Conservation (phyloP, 2,329 filamentous ascomycete species). For the Ceratocystis ficicola region DNA sequence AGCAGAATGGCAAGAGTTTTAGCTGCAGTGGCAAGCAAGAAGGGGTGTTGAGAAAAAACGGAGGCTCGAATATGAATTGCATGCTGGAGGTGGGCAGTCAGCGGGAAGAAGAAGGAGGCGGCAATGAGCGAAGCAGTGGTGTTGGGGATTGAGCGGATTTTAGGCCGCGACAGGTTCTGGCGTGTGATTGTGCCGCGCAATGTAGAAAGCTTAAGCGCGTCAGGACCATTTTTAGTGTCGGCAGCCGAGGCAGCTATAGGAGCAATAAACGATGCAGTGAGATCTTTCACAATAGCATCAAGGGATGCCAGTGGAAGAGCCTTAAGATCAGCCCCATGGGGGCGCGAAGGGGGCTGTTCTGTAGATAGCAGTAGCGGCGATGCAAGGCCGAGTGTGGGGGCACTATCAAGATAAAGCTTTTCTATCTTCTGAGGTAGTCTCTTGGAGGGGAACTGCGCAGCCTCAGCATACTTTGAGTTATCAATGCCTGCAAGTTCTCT, state of each 20-base stretch:
- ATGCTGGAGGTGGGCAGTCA: slow-evolving; percentile 68
- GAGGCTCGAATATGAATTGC: slow-evolving; percentile 35
- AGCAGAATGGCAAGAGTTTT: slow-evolving; percentile 77
- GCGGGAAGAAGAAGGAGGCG: slow-evolving; percentile 70
- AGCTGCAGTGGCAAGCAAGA: slow-evolving; percentile 65
- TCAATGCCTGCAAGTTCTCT: slow-evolving; percentile 75
- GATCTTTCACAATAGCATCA: slow-evolving; percentile 51
- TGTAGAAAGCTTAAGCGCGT: slow-evolving; percentile 75
- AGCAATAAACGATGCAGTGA: slow-evolving; percentile 62
- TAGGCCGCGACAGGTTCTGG: slow-evolving; percentile 39
- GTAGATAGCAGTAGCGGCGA: slow-evolving; percentile 16
- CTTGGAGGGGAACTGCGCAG: slow-evolving; percentile 64
- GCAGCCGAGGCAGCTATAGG: slow-evolving; percentile 74
- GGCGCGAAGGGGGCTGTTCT: slow-evolving; percentile 23
- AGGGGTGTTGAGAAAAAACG: slow-evolving; percentile 58
- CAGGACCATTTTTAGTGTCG: slow-evolving; percentile 65
- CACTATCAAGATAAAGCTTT: slow-evolving; percentile 46
- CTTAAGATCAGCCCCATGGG: slow-evolving; percentile 34
- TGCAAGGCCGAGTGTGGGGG: slow-evolving; percentile 23
- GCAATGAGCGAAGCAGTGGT: slow-evolving; percentile 65
- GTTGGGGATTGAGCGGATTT: slow-evolving; percentile 53
- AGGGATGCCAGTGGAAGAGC: slow-evolving; percentile 48
- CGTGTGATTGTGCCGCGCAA: slow-evolving; percentile 45
- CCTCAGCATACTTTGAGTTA: slow-evolving; percentile 39
- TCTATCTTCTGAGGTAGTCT: slow-evolving; percentile 62